Evolutionary conservation across 2,329 filamentous ascomycete species (phyloP).

Genomic region (Plenodomus biglobosus): DNA sequence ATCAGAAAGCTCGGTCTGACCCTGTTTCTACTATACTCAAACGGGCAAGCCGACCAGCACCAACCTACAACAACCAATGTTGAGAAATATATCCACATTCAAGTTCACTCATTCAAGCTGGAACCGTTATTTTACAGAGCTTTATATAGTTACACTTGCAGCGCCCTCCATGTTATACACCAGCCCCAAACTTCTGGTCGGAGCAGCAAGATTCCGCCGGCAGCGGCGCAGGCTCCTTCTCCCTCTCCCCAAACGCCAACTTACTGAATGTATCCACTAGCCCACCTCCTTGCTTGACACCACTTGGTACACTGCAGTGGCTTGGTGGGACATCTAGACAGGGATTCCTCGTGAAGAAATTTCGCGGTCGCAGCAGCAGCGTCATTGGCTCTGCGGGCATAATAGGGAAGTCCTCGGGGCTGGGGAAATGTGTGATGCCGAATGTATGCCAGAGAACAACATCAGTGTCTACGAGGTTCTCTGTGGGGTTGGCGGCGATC

Average conservation of each 20-base stretch:
- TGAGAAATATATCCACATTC: no score
- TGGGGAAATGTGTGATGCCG: slow-evolving; percentile 84
- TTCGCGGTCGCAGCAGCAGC: slow-evolving; percentile 72
- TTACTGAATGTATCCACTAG: slow-evolving; percentile 55
- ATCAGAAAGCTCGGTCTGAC: no score
- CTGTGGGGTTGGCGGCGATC: slow-evolving; percentile 68
- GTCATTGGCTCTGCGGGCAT: slow-evolving; percentile 85
- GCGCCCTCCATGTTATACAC: slow-evolving; percentile 10
- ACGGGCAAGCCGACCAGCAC: background rate
- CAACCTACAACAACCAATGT: no score
- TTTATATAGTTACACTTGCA: no score
- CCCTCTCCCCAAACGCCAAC: slow-evolving; percentile 49
- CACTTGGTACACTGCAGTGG: slow-evolving; percentile 71
- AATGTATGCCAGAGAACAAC: slow-evolving; percentile 94
- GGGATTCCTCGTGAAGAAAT: slow-evolving; percentile 82
- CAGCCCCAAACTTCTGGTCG: slow-evolving; percentile 22
- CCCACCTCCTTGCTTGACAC: slow-evolving; percentile 56
- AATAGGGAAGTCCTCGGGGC: slow-evolving; percentile 87
- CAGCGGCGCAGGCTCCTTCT: slow-evolving; percentile 21
- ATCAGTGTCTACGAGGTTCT: slow-evolving; percentile 76
- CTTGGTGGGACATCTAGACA: slow-evolving; percentile 78
- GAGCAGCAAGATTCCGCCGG: slow-evolving; percentile 17
- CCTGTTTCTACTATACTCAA: no score
- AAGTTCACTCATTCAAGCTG: no score
- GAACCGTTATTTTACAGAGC: no score